These are phyloP conservation scores for Penicillium cataractarum DNA, from an alignment of 495 filamentous ascomycete genomes.

Conservation along the genomic window DNA sequence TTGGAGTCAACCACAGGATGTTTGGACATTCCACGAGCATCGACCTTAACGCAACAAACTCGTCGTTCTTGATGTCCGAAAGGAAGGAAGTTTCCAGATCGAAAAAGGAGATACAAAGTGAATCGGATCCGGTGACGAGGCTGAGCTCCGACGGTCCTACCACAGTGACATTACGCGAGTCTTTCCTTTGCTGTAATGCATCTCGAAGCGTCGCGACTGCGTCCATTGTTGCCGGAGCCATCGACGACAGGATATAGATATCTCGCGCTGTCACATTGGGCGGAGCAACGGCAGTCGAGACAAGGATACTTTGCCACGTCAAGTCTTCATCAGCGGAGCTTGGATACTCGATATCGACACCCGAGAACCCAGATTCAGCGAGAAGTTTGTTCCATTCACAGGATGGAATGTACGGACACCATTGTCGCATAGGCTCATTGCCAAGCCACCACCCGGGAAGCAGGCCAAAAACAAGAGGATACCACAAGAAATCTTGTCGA, in stretches of 20 bases:
- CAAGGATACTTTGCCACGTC: slow-evolving; percentile 32
- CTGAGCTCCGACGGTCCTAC: slow-evolving; percentile 9
- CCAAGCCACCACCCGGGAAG: slow-evolving; percentile 58
- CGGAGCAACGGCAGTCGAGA: slow-evolving; percentile 27
- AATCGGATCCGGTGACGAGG: background rate
- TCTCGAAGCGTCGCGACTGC: background rate
- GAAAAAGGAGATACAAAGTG: slow-evolving; percentile 20
- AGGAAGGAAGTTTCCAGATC: slow-evolving; percentile 22
- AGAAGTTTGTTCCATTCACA: slow-evolving; percentile 28
- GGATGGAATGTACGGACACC: slow-evolving; percentile 34
- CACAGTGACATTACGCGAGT: background rate
- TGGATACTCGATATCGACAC: slow-evolving; percentile 35
- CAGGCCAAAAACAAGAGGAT: slow-evolving; percentile 41
- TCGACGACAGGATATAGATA: slow-evolving; percentile 19
- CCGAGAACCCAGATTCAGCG: slow-evolving; percentile 29
- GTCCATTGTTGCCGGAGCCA: background rate
- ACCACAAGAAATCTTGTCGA: slow-evolving; percentile 36
- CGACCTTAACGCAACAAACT: slow-evolving; percentile 16
- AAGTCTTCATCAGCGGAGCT: slow-evolving; percentile 28
- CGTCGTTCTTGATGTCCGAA: background rate
- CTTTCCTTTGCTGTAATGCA: background rate
- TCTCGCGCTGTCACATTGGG: background rate
- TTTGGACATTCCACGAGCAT: slow-evolving; percentile 32
- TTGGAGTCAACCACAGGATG: slow-evolving; percentile 44
- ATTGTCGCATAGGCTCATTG: slow-evolving; percentile 29